phyloP scores from a whole-genome alignment of 1,284 basidiomycete genomes.

The Ustilago loliicola region DNA sequence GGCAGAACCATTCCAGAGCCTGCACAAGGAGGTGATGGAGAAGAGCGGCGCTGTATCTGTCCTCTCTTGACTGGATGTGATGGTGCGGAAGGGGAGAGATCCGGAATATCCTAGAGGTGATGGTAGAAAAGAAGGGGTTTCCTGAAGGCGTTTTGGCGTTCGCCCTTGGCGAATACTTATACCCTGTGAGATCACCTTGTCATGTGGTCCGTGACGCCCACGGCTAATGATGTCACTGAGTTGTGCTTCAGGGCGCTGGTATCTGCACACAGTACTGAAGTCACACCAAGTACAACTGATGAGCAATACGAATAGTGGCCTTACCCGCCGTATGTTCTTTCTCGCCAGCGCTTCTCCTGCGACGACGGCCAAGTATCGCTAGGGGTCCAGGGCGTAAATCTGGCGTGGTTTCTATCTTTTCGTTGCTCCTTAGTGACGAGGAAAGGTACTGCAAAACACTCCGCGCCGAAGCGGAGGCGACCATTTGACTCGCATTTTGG shows the following conservation, averaged over 20 bases:
- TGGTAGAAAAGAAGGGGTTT: conserved; percentile 1
- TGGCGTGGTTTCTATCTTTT: not conserved
- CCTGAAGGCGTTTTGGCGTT: conserved; percentile 6
- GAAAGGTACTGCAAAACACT: not conserved
- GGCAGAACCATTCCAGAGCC: conserved; percentile 1
- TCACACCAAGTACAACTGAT: too few relatives aligned
- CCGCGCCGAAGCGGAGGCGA: not conserved
- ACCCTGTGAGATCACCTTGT: conserved; percentile 25
- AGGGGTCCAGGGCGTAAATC: conserved; percentile 12
- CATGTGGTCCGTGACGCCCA: conserved; percentile 31
- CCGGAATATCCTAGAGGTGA: conserved; percentile 13
- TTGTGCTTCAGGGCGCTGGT: not conserved
- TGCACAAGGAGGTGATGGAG: not conserved
- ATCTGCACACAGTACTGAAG: not conserved
- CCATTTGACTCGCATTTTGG: not conserved
- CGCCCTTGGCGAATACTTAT: not conserved
- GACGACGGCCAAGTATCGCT: conserved; percentile 8
- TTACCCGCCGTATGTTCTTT: not conserved
- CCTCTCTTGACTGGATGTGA: conserved; percentile 1
- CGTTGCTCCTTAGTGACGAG: not conserved
- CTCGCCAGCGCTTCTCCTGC: not conserved
- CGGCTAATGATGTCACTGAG: conserved; percentile 12
- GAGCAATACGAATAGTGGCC: not conserved
- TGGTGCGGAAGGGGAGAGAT: not conserved
- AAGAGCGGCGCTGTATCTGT: not conserved